Evolutionary conservation across 2,329 filamentous ascomycete genomes (phyloP), one percentile per base, ranked within the genome.

Genomic region (Paecilomyces sp.): DNA sequence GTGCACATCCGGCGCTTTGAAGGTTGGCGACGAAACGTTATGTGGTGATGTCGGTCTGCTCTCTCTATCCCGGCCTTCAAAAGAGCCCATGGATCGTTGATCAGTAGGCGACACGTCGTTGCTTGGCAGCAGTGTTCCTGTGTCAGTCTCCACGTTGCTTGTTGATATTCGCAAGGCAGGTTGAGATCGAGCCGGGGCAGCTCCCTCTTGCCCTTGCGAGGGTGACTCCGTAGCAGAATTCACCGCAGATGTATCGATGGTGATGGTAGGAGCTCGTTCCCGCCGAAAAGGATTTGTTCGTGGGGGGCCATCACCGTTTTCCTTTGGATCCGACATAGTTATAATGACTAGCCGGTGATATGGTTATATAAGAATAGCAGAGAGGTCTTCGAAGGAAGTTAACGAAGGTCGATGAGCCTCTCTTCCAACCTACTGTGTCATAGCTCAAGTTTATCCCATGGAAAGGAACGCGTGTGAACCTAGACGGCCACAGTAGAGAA

Each of bases 1-100:
- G 58, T 80, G 74, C n/a, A 74, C 67, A 30, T 84, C 83, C 33
- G 77, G 77, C 66, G 77, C 77, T 65, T 80, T 82, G 22, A 79
- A 74, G 11, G 81, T 80, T 2, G 86, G 85, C 11, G 86, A 88
- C 0, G 85, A 88, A 50, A 88, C 75, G 74, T 89, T 88, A 70
- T 88, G 86, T 5, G 86, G 85, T 50, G 86, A 88, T 2, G 82
- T 86, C 11, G 86, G 86, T 65, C 85, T 77, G 66, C 83, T 86
- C 54, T 85, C 84, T 59, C 66, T 68, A 25, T 74, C 69, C 62
- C 79, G 78, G 64, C 79, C 83, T 47, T 88, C 85, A 59, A 86
- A 86, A 13, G 84, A 86, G 56, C 74, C 78, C 57, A 81, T 78
- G 18, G 78, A 77, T 59, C 81, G 80, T 54, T 82, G 70, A 64